phyloP scores from a whole-genome alignment of 1,139 yeast genomes.

The Debaryomycetaceae sp. region DNA sequence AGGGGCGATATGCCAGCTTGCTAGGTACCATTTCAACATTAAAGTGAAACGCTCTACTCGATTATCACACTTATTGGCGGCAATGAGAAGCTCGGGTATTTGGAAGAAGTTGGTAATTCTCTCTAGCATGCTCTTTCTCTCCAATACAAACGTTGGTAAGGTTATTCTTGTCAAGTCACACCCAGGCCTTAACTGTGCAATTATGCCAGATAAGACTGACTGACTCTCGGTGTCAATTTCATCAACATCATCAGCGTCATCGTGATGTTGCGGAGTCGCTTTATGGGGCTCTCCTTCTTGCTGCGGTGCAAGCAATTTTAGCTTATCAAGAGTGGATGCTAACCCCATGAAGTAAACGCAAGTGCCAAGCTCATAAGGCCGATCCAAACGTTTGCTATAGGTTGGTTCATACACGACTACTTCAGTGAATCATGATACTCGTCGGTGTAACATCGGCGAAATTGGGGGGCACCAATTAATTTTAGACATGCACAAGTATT shows the following conservation, averaged over 20 bases:
- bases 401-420: no score
- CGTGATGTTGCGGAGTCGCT: slow-evolving; percentile 1
- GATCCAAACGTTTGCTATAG: no score
- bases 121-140: slow-evolving; percentile 92
- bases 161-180: slow-evolving; percentile 85
- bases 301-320: slow-evolving; percentile 12
- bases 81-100: slow-evolving; percentile 64
- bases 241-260: slow-evolving; percentile 58
- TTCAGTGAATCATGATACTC: no score
- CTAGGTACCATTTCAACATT: slow-evolving; percentile 78
- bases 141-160: slow-evolving; percentile 87
- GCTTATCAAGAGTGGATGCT: slow-evolving; percentile 23
- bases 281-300: slow-evolving; percentile 3
- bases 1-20: slow-evolving; percentile 98
- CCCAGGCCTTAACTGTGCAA: slow-evolving; percentile 86
- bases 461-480: no score
- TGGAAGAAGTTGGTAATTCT: slow-evolving; percentile 84
- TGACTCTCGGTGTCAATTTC: slow-evolving; percentile 88
- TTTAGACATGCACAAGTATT: no score
- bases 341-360: no score
- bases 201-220: slow-evolving; percentile 73
- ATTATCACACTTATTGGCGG: slow-evolving; percentile 54
- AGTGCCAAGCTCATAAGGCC: no score
- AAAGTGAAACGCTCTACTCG: slow-evolving; percentile 57
- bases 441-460: no score